These are phyloP conservation scores for Gentiana dahurica DNA, from an alignment of 257 asterid genomes.

Conservation along the genomic window DNA sequence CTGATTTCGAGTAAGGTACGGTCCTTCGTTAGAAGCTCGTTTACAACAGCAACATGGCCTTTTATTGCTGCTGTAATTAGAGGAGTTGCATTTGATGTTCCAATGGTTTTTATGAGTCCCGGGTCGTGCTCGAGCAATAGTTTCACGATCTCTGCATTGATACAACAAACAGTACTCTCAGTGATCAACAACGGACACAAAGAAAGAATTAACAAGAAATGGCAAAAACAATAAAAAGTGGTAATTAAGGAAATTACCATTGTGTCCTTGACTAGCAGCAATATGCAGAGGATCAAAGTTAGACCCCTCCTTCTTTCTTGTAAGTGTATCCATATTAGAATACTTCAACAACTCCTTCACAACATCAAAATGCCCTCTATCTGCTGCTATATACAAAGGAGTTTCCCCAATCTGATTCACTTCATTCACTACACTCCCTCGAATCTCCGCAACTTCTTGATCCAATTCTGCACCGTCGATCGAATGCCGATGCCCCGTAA, in stretches of 20 bases:
- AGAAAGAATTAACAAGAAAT: too few species aligned
- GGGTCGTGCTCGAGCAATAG: slow-evolving; percentile 37
- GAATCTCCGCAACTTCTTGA: slow-evolving; percentile 41
- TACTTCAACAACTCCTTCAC: slow-evolving; percentile 35
- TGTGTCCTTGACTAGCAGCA: slow-evolving; percentile 46
- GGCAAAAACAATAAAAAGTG: too few species aligned
- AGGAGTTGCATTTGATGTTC: slow-evolving; percentile 45
- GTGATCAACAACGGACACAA: not conserved
- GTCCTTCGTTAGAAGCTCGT: slow-evolving; percentile 33
- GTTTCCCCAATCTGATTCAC: slow-evolving; percentile 44
- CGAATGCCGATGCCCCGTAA: slow-evolving; percentile 7
- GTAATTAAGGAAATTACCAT: slow-evolving; percentile 14
- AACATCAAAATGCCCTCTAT: slow-evolving; percentile 39
- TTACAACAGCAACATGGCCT: slow-evolving; percentile 39
- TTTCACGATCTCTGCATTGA: slow-evolving; percentile 34
- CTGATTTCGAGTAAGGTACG: slow-evolving; percentile 37
- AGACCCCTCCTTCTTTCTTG: slow-evolving; percentile 29
- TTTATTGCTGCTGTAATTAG: slow-evolving; percentile 47
- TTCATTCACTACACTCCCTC: slow-evolving; percentile 39
- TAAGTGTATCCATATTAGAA: slow-evolving; percentile 30
- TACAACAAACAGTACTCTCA: not conserved
- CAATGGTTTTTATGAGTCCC: slow-evolving; percentile 43
- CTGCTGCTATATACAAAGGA: slow-evolving; percentile 36
- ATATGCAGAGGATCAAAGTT: slow-evolving; percentile 38
- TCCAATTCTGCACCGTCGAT: slow-evolving; percentile 35